Base-by-base conservation (phyloP, 176 grass and related monocot genomes). In the Dactylis glomerata region DNA sequence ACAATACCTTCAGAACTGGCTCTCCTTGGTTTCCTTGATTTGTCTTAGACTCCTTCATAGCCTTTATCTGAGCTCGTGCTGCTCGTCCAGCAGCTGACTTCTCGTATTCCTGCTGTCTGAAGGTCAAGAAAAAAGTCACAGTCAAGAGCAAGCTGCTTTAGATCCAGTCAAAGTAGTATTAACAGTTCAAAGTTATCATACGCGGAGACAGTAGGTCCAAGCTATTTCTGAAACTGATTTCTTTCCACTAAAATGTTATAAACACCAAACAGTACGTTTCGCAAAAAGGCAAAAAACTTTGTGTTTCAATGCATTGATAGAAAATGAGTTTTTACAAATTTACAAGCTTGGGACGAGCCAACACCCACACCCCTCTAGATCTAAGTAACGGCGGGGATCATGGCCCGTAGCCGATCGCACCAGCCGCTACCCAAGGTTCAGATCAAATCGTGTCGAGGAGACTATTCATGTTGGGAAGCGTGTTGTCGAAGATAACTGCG, bases 1-100 rank as follows among this genome's bases (percentile, higher is more conserved):
- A 23, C 5, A 23, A 73, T 84, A 96, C 96, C 93, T 96, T 96
- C 20, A 99, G 93, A 90, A 94, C 89, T 1, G 96, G 96, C 42
- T 92, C 93, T 82, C 93, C 93, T 89, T 89, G 85, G 81, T 86
- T 87, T 27, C 93, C 93, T 89, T 89, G 85, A 78, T 86, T 87
- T 27, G 71, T 68, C 76, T 93, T 93, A 3, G 86, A 51, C 88
- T 96, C 90, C 87, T 95, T 95, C 66, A 87, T 87, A 11, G 96
- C 96, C 32, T 91, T 92, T 76, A 99, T 96, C 69, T 99, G 91
- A 68, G 89, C 88, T 78, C 84, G 76, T 32, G 93, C 96, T 56
- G 96, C 96, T 84, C 96, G 88, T 78, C 96, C 93, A 38, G 86
- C 84, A 17, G 96, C 89, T 24, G 96, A 99, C 79, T 90, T 99